Conservation (phyloP, 2,329 filamentous ascomycete genomes). For the Atkinsonella texensis region DNA sequence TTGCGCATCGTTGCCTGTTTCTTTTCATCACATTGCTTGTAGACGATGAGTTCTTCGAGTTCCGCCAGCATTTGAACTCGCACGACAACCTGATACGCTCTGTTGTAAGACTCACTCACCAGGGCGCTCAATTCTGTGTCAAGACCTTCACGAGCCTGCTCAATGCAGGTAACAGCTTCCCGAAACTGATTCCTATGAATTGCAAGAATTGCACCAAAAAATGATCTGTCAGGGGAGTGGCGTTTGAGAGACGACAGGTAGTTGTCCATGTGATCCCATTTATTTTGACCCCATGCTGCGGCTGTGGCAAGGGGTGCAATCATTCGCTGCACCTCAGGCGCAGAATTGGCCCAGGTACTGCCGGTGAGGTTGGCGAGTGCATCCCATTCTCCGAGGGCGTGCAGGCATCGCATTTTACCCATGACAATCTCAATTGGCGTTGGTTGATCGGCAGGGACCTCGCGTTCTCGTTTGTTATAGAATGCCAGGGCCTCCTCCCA, state of each 20-base stretch:
- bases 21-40: slow-evolving; percentile 85
- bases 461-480: slow-evolving; percentile 74
- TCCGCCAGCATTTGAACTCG: slow-evolving; percentile 98
- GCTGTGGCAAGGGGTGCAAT: slow-evolving; percentile 92
- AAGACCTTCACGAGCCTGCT: slow-evolving; percentile 82
- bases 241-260: slow-evolving; percentile 94
- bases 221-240: slow-evolving; percentile 84
- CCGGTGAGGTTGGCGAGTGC: slow-evolving; percentile 77
- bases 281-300: slow-evolving; percentile 88
- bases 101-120: slow-evolving; percentile 96
- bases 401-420: slow-evolving; percentile 98
- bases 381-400: slow-evolving; percentile 96
- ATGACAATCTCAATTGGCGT: slow-evolving; percentile 87
- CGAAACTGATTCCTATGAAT: slow-evolving; percentile 94
- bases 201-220: slow-evolving; percentile 92
- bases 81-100: slow-evolving; percentile 95
- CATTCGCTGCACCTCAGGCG: slow-evolving; percentile 72
- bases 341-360: slow-evolving; percentile 87
- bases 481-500: slow-evolving; percentile 96
- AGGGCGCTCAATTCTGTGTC: slow-evolving; percentile 93
- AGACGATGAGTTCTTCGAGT: slow-evolving; percentile 92
- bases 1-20: slow-evolving; percentile 84
- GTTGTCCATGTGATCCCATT: slow-evolving; percentile 97
- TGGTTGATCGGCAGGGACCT: slow-evolving; percentile 44
- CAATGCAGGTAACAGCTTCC: slow-evolving; percentile 78